phyloP scores from a whole-genome alignment of 2,329 filamentous ascomycete genomes.

The Aspergillus calidoustus region DNA sequence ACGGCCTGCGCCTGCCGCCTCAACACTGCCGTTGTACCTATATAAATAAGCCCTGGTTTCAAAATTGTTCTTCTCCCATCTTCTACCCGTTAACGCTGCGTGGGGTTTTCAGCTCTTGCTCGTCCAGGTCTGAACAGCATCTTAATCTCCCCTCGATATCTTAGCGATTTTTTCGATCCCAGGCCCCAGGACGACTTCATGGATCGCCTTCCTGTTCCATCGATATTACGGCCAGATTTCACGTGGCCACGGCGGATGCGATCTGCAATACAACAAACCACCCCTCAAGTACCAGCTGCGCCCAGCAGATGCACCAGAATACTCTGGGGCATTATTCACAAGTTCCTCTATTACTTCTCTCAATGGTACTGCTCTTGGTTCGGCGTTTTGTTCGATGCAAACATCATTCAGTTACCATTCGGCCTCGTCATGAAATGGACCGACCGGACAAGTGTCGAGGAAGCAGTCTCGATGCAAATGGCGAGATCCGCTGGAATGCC shows the following conservation, averaged over 20 bases:
- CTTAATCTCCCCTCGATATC: too few relatives aligned
- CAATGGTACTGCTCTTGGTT: constrained; percentile 37
- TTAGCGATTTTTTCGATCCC: background rate
- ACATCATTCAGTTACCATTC: constrained; percentile 43
- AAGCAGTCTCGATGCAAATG: constrained; percentile 42
- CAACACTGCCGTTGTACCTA: too few relatives aligned
- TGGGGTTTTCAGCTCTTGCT: too few relatives aligned
- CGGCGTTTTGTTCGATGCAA: constrained; percentile 28
- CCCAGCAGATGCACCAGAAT: constrained; percentile 24
- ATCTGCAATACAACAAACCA: constrained; percentile 25
- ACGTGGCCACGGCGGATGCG: constrained; percentile 32
- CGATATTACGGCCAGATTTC: constrained; percentile 30
- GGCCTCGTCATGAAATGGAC: constrained; percentile 47
- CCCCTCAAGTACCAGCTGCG: constrained; percentile 29
- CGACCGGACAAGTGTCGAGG: constrained; percentile 41
- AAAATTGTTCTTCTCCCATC: too few relatives aligned
- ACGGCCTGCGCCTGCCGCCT: too few relatives aligned
- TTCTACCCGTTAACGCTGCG: too few relatives aligned
- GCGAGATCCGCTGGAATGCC: constrained; percentile 41
- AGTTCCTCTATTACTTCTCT: constrained; percentile 34
- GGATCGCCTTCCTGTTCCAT: constrained; percentile 19
- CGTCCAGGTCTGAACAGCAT: too few relatives aligned
- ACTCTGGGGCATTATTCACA: constrained; percentile 38
- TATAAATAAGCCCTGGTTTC: too few relatives aligned
- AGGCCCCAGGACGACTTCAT: background rate